Percentiles rank a stretch among this genome's conserved stretches.
These are phyloP conservation scores for Glomus cerebriforme DNA, from an alignment of 192 early-diverging fungal species.

Conservation along the genomic window DNA sequence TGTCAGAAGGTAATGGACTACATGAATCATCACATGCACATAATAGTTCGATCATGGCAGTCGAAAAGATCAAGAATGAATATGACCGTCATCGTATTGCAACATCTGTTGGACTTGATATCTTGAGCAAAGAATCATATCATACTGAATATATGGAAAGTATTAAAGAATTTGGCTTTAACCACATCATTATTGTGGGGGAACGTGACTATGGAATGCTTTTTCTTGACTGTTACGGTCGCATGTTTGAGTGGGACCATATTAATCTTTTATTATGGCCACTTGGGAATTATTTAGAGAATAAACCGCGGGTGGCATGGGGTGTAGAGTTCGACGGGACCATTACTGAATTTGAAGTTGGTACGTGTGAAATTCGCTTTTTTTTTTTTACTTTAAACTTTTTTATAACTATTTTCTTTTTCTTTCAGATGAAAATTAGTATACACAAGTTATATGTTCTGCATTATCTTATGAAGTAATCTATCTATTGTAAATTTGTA, in stretches of 20 bases:
- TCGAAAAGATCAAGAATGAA: conserved; percentile 19
- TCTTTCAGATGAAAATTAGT: too few relatives aligned
- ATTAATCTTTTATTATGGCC: conserved; percentile 4
- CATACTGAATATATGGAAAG: not conserved
- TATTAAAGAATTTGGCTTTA: conserved; percentile 20
- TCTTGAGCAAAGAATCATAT: not conserved
- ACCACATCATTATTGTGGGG: not conserved
- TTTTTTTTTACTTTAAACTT: too few relatives aligned
- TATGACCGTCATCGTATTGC: not conserved
- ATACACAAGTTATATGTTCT: too few relatives aligned
- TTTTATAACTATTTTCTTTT: too few relatives aligned
- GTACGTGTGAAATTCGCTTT: not conserved
- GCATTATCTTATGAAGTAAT: too few relatives aligned
- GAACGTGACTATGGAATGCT: not conserved
- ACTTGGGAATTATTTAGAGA: not conserved
- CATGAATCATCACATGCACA: not conserved
- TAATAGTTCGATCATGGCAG: conserved; percentile 12
- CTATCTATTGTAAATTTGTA: too few relatives aligned
- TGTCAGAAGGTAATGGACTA: not conserved
- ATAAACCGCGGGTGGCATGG: not conserved
- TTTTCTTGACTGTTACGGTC: conserved; percentile 12
- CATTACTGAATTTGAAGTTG: conserved; percentile 6
- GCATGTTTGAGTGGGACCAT: not conserved
- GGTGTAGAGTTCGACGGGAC: not conserved
- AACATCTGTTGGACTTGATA: not conserved